Percentiles rank a stretch among this genome's conserved stretches.
These are phyloP conservation scores for Globisporangium nagaii DNA, from an alignment of 352 stramenopile species.

Conservation along the genomic window DNA sequence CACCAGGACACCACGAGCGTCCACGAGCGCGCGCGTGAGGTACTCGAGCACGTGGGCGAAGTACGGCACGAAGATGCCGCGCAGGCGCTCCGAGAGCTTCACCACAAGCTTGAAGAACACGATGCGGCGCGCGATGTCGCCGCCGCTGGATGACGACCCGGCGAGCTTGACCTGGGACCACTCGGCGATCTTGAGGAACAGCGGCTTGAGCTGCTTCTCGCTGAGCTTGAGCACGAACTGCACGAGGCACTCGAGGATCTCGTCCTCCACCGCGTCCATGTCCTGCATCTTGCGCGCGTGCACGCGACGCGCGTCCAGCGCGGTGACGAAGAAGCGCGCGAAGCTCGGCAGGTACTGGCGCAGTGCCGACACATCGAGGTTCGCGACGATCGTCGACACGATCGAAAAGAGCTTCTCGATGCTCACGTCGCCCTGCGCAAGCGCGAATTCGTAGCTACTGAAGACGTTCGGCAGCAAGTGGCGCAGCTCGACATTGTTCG, in stretches of 20 bases:
- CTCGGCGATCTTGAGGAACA: conserved; percentile 82
- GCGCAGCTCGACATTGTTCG: conserved; percentile 66
- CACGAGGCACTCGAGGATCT: conserved; percentile 68
- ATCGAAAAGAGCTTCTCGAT: conserved; percentile 68
- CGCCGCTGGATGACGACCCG: conserved; percentile 8
- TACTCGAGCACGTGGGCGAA: conserved; percentile 73
- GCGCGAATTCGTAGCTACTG: conserved; percentile 58
- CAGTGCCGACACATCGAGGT: conserved; percentile 42
- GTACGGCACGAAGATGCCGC: conserved; percentile 87
- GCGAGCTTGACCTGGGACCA: conserved; percentile 54
- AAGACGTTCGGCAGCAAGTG: conserved; percentile 71
- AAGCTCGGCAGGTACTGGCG: conserved; percentile 69
- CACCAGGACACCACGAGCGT: conserved; percentile 43
- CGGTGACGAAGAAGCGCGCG: conserved; percentile 79
- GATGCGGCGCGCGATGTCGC: conserved; percentile 50
- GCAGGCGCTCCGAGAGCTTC: conserved; percentile 75
- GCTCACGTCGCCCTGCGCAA: conserved; percentile 45
- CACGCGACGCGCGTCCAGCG: conserved; percentile 67
- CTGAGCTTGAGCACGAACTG: conserved; percentile 84
- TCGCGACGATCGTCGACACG: conserved; percentile 55
- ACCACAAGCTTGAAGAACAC: conserved; percentile 79
- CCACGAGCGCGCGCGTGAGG: conserved; percentile 36
- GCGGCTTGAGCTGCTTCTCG: conserved; percentile 87
- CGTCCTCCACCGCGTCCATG: conserved; percentile 68
- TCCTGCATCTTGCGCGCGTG: conserved; percentile 49